These are phyloP conservation scores for Pseudogymnoascus verrucosus DNA, from an alignment of 2,329 filamentous ascomycete genomes.

Conservation along the genomic window DNA sequence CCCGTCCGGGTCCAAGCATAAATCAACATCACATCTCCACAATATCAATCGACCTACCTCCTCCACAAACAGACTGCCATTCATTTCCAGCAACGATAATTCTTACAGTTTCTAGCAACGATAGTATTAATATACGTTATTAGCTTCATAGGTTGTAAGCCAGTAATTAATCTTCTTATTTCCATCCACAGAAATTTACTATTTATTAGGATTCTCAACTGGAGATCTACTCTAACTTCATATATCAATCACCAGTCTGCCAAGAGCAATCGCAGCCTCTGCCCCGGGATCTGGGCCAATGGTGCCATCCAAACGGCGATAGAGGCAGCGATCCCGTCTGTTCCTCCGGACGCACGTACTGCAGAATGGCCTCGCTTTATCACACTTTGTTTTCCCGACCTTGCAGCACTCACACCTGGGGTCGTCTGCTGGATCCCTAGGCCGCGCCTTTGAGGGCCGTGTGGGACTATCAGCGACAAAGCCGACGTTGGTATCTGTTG, in stretches of 20 bases:
- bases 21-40: not conserved
- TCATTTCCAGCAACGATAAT: not conserved
- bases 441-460: not conserved
- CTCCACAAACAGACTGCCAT: not conserved
- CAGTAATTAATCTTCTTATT: not conserved
- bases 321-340: not conserved
- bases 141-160: not conserved
- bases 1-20: not conserved
- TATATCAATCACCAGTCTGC: not conserved
- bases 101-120: not conserved
- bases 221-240: not conserved
- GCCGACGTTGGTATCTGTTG: not conserved
- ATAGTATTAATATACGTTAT: not conserved
- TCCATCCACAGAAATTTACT: not conserved
- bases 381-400: not conserved
- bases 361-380: not conserved
- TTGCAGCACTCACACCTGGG: slow-evolving; percentile 3
- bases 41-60: not conserved
- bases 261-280: not conserved
- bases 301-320: not conserved
- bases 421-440: not conserved
- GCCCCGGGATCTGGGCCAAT: slow-evolving; percentile 1
- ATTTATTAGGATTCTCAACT: not conserved
- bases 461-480: not conserved
- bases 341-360: not conserved